phyloP scores from a whole-genome alignment of 371 early-diverging fungal species.

The Mucor sp. region DNA sequence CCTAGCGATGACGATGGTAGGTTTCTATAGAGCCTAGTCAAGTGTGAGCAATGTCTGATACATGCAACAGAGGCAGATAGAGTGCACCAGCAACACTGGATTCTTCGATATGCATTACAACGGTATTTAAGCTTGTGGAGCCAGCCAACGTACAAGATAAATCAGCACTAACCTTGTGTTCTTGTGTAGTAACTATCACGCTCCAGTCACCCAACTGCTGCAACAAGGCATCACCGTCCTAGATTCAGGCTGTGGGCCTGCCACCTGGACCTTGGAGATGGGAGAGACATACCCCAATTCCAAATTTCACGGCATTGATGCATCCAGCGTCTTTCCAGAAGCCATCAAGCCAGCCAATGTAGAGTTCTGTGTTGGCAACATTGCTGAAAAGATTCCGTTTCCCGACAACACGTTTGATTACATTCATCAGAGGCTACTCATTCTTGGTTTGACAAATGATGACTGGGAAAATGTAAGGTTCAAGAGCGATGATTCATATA shows the following conservation, averaged over 20 bases:
- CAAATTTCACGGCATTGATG: slow-evolving; percentile 46
- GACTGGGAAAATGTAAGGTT: slow-evolving; percentile 17
- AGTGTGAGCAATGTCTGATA: not conserved
- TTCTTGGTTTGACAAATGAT: slow-evolving; percentile 9
- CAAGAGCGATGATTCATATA: not conserved
- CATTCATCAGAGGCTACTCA: slow-evolving; percentile 21
- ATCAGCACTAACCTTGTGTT: not conserved
- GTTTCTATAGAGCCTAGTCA: not conserved
- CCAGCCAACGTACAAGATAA: not conserved
- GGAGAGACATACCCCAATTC: slow-evolving; percentile 41
- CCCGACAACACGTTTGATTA: slow-evolving; percentile 27
- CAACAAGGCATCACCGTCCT: slow-evolving; percentile 21
- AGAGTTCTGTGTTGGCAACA: slow-evolving; percentile 16
- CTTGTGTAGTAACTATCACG: slow-evolving; percentile 20
- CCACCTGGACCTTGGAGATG: slow-evolving; percentile 41
- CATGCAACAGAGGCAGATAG: slow-evolving; percentile 18
- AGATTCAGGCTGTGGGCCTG: slow-evolving; percentile 31
- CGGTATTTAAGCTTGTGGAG: slow-evolving; percentile 10
- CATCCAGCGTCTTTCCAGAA: slow-evolving; percentile 19
- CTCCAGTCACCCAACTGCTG: slow-evolving; percentile 17
- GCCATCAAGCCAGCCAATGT: slow-evolving; percentile 26
- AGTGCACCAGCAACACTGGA: slow-evolving; percentile 30
- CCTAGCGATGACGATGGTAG: slow-evolving; percentile 54
- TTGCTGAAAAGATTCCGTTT: slow-evolving; percentile 23
- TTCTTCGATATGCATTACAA: slow-evolving; percentile 20